Evolutionary conservation across 78 protist species (phyloP).

Genomic region (Dictyostelium firmibasis): DNA sequence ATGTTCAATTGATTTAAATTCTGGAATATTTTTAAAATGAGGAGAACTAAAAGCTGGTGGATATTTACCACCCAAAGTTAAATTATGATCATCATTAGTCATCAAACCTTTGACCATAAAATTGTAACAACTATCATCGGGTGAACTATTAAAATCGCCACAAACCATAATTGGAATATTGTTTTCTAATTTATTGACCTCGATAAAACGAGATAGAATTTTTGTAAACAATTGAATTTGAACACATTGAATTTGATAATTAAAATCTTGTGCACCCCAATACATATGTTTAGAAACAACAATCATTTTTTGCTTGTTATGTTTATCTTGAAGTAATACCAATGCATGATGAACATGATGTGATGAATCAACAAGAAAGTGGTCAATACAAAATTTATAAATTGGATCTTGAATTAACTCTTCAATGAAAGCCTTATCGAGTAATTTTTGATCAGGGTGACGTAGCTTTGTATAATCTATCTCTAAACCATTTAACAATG

Average conservation of each 20-base stretch:
- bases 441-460: neutral
- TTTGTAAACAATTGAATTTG: slow-evolving; percentile 17
- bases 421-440: neutral
- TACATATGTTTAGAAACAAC: slow-evolving; percentile 22
- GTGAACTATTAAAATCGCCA: slow-evolving; percentile 59
- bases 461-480: neutral
- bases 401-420: neutral
- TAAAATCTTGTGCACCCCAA: slow-evolving; percentile 21
- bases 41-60: neutral
- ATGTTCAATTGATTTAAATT: neutral
- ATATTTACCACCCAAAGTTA: neutral
- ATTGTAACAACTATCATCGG: neutral
- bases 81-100: neutral
- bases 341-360: slow-evolving; percentile 18
- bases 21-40: neutral
- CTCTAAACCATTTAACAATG: neutral
- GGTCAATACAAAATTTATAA: neutral
- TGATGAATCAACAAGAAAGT: neutral
- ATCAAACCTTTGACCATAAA: neutral
- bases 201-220: neutral
- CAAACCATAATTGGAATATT: slow-evolving; percentile 27
- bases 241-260: slow-evolving; percentile 1
- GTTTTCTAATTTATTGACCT: neutral
- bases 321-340: neutral
- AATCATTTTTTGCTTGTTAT: neutral